Base-by-base conservation (phyloP, 441 rosid species). In the Gossypium aridum region DNA sequence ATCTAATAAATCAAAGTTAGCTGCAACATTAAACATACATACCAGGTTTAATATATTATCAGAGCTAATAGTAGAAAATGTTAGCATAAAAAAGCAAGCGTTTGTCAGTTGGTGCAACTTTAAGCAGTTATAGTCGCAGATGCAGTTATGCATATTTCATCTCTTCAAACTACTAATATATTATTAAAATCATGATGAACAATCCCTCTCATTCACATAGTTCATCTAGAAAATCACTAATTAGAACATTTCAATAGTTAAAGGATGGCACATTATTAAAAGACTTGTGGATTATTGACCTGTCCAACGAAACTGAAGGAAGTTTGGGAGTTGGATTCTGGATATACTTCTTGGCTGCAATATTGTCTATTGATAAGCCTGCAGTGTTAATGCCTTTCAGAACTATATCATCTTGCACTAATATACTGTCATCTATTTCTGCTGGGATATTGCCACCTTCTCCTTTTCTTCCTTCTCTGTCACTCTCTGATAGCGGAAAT, bases 281-380 rank as follows among this genome's bases (percentile, higher is more conserved):
- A 64, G 34, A 66, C 23, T 51, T 23, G 25, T 78, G 39, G 45
- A 68, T 74, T 75, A 22, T 67, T 83, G 65, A 89, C 93, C 90
- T 85, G 71, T 74, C 74, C 1, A 43, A 13, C 3, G 80, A 77
- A 26, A 69, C 74, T 47, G 65, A 71, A 77, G 43, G 31, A 22
- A 55, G 10, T 70, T 74, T 76, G 34, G 75, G 71, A 73, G 78
- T 65, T 60, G 82, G 71, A 70, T 72, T 80, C 62, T 67, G 77
- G 56, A 53, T 25, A 53, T 83, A 79, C 75, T 69, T 76, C 64
- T 67, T 76, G 64, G 72, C 68, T 66, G 71, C 55, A 78, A 43
- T 12, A 8, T 72, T 78, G 66, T 78, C 76, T 64, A 70, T 73
- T 56, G 83, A 78, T 73, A 65, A 67, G 61, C 70, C 76, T 73